phyloP scores from a whole-genome alignment of 2,329 filamentous ascomycete genomes.

The Diatrype stigma region DNA sequence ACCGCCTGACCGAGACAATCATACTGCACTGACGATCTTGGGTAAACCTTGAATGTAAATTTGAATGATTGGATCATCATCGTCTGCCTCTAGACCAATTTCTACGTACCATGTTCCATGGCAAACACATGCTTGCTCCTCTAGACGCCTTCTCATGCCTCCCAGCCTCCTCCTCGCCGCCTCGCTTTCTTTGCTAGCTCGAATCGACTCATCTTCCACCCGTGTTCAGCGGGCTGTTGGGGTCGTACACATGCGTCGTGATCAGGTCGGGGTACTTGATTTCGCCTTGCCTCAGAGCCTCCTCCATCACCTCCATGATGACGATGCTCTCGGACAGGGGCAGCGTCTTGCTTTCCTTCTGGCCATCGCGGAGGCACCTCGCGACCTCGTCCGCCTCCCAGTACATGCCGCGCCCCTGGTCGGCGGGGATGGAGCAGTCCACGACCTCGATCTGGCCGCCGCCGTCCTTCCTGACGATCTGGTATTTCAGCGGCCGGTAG shows the following conservation, averaged over 20 bases:
- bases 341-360: slow-evolving; percentile 68
- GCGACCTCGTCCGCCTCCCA: slow-evolving; percentile 82
- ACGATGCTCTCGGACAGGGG: slow-evolving; percentile 72
- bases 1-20: neutral
- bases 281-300: slow-evolving; percentile 48
- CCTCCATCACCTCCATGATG: slow-evolving; percentile 74
- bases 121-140: too few species aligned
- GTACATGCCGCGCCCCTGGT: slow-evolving; percentile 68
- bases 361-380: slow-evolving; percentile 69
- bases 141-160: neutral
- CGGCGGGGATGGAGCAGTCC: slow-evolving; percentile 49
- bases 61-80: too few species aligned
- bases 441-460: slow-evolving; percentile 46
- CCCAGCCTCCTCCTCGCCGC: neutral
- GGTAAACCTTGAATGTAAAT: too few species aligned
- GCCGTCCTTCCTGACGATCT: slow-evolving; percentile 52
- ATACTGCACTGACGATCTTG: too few species aligned
- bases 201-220: slow-evolving; percentile 28
- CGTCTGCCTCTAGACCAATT: too few species aligned
- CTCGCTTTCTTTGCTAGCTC: neutral
- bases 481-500: slow-evolving; percentile 64
- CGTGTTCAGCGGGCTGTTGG: slow-evolving; percentile 59
- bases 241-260: slow-evolving; percentile 54
- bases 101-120: too few species aligned
- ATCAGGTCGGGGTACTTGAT: slow-evolving; percentile 53